A percentile compares a stretch with the other conserved stretches of the same genome.
phyloP scores from a whole-genome alignment of 202 grass and related monocot species.

The Eragrostis tef region DNA sequence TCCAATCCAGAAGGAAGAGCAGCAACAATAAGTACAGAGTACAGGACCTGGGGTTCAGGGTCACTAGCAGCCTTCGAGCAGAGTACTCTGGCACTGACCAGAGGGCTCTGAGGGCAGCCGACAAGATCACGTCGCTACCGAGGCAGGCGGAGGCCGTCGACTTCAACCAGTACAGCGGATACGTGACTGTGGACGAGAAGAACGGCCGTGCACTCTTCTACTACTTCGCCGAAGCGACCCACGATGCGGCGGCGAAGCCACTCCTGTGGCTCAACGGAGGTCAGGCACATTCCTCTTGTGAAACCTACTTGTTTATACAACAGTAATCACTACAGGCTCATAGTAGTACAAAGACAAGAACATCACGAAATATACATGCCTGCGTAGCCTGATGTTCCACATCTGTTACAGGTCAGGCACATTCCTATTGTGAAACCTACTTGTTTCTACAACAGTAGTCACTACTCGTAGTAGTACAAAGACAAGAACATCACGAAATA shows the following conservation, averaged over 20 bases:
- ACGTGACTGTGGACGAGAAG: constrained; percentile 55
- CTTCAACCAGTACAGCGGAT: constrained; percentile 60
- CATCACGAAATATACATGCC: too few species aligned
- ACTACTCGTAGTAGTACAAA: too few species aligned
- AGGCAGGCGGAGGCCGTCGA: constrained; percentile 42
- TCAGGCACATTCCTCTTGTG: background rate
- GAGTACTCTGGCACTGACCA: constrained; percentile 30
- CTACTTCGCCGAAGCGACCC: constrained; percentile 55
- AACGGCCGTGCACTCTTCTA: constrained; percentile 70
- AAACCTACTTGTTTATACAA: background rate
- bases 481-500: too few species aligned
- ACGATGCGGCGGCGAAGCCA: constrained; percentile 39
- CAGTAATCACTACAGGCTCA: too few species aligned
- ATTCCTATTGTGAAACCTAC: too few species aligned
- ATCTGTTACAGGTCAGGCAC: constrained; percentile 22
- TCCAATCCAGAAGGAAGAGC: constrained; percentile 14
- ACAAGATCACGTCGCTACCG: constrained; percentile 47
- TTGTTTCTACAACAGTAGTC: too few species aligned
- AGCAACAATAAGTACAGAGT: background rate
- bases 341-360: too few species aligned
- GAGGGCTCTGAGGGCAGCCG: constrained; percentile 31
- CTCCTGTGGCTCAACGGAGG: constrained; percentile 75
- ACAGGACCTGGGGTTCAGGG: background rate
- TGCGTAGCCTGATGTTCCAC: background rate
- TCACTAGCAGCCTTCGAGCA: background rate